Evolutionary conservation across 306 rosid genomes (phyloP).

Genomic region (Boehmeria nivea): DNA sequence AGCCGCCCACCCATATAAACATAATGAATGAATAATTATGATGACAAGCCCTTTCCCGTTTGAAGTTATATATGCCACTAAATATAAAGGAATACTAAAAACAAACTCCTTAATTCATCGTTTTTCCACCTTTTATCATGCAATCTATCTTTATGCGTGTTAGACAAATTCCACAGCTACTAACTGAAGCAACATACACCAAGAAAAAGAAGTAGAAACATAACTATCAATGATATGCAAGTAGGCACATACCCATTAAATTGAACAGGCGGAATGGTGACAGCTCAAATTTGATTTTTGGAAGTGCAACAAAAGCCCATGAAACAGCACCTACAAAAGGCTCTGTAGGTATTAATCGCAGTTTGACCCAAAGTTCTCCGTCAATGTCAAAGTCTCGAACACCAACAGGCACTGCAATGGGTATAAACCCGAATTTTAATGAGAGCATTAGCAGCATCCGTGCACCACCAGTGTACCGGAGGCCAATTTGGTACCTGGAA

Average conservation of each 20-base stretch:
- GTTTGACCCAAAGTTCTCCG: conserved; percentile 97
- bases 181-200: neutral
- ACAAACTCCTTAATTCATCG: too few species aligned
- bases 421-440: conserved; percentile 82
- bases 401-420: conserved; percentile 83
- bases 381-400: conserved; percentile 96
- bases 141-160: neutral
- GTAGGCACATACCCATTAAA: conserved; percentile 69
- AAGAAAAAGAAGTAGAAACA: neutral
- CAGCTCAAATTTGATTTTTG: conserved; percentile 90
- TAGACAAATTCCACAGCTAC: neutral
- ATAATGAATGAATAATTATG: too few species aligned
- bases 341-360: conserved; percentile 74
- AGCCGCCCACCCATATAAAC: too few species aligned
- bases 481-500: conserved; percentile 95
- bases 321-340: conserved; percentile 98
- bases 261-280: conserved; percentile 96
- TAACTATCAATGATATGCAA: too few species aligned
- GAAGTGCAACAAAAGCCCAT: conserved; percentile 99
- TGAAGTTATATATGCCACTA: too few species aligned
- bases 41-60: too few species aligned
- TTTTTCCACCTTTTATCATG: neutral
- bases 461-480: conserved; percentile 95
- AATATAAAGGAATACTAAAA: too few species aligned
- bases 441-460: conserved; percentile 90